Conservation (phyloP, 1,139 yeast genomes). For the Candida smagusa region DNA sequence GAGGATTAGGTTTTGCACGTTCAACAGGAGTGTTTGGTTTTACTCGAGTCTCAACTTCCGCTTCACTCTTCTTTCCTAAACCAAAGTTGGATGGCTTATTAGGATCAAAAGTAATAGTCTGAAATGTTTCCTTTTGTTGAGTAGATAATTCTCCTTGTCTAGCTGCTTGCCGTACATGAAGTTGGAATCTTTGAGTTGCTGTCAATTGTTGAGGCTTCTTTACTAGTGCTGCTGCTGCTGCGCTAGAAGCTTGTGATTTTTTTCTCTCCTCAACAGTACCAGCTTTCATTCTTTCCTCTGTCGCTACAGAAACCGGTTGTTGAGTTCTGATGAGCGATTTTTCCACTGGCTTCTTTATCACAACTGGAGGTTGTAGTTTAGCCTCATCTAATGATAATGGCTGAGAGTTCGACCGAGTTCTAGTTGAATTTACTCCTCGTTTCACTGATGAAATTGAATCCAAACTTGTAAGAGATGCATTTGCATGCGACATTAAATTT, state of each 20-base stretch:
- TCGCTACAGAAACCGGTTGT: constrained; percentile 19
- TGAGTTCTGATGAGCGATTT: constrained; percentile 8
- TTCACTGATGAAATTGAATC: constrained; percentile 7
- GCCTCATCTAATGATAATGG: constrained; percentile 21
- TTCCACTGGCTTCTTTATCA: neutral
- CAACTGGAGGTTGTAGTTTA: neutral
- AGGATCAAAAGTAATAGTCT: constrained; percentile 42
- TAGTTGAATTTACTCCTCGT: constrained; percentile 5
- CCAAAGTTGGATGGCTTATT: constrained; percentile 31
- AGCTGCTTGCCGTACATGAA: constrained; percentile 39
- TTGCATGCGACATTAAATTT: constrained; percentile 23
- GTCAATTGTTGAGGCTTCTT: constrained; percentile 17
- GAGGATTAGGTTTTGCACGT: constrained; percentile 3
- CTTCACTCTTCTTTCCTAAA: constrained; percentile 20
- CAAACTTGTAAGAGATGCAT: constrained; percentile 19
- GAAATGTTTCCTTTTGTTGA: constrained; percentile 35
- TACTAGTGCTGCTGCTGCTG: constrained; percentile 7
- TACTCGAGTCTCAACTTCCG: constrained; percentile 5
- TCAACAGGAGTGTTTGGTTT: constrained; percentile 1
- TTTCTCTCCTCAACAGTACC: constrained; percentile 1
- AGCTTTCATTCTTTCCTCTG: constrained; percentile 17
- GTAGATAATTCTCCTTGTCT: constrained; percentile 38
- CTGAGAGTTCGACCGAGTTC: constrained; percentile 41
- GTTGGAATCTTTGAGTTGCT: constrained; percentile 42
- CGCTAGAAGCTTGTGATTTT: constrained; percentile 7